Conservation (phyloP, 2,329 filamentous ascomycete species). For the Beauveria australis region DNA sequence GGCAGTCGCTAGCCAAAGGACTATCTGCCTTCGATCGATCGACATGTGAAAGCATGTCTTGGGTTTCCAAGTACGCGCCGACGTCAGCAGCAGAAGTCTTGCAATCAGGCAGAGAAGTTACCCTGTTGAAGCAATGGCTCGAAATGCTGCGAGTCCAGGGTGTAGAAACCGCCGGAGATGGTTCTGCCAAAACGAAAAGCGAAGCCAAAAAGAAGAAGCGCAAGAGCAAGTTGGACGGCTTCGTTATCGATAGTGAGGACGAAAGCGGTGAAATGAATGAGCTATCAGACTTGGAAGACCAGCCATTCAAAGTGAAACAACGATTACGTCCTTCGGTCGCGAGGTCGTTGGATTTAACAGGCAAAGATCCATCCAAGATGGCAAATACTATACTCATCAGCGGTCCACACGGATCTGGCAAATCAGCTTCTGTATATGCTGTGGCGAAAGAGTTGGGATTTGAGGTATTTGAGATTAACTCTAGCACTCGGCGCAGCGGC, state of each 20-base stretch:
- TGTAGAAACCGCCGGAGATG: constrained; percentile 54
- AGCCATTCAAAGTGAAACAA: constrained; percentile 19
- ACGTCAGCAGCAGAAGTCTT: constrained; percentile 60
- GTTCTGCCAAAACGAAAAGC: constrained; percentile 18
- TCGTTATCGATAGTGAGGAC: constrained; percentile 72
- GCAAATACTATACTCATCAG: constrained; percentile 80
- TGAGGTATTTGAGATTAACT: constrained; percentile 91
- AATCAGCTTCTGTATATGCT: constrained; percentile 86
- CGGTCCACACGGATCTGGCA: constrained; percentile 83
- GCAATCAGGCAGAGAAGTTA: constrained; percentile 62
- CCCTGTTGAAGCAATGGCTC: constrained; percentile 74
- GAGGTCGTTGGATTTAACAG: constrained; percentile 29
- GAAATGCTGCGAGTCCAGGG: constrained; percentile 65
- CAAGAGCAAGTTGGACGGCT: constrained; percentile 68
- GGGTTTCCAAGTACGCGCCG: constrained; percentile 83
- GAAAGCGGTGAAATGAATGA: constrained; percentile 64
- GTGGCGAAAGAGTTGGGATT: constrained; percentile 88
- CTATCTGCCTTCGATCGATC: constrained; percentile 76
- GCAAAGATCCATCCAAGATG: constrained; percentile 37
- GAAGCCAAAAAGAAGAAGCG: constrained; percentile 54
- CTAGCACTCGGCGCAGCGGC: constrained; percentile 73
- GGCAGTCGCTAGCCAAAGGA: constrained; percentile 47
- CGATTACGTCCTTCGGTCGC: constrained; percentile 45
- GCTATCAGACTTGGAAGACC: constrained; percentile 42
- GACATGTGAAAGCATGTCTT: constrained; percentile 62